Evolutionary conservation across 2,329 filamentous ascomycete species (phyloP).

Genomic region (Apiospora sp.): DNA sequence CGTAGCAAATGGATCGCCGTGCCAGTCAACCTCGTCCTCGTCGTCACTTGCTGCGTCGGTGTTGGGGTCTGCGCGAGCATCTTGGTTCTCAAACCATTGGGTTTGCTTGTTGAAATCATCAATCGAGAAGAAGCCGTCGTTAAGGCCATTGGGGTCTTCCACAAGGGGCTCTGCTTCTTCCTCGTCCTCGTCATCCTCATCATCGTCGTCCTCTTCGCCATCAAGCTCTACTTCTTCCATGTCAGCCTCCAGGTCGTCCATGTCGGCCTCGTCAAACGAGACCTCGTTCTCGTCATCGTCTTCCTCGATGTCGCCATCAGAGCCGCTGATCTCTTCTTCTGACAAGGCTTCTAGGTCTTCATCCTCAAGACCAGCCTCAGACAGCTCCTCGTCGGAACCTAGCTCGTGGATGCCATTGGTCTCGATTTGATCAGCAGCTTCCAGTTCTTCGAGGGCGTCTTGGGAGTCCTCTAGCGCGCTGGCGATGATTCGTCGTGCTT

Average conservation of each 20-base stretch:
- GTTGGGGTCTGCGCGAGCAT: conserved; percentile 77
- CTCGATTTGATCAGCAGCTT: conserved; percentile 61
- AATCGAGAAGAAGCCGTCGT: conserved; percentile 98
- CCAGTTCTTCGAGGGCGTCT: conserved; percentile 56
- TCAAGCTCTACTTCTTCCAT: conserved; percentile 39
- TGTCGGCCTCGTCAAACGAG: conserved; percentile 40
- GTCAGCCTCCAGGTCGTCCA: conserved; percentile 42
- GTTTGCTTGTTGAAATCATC: conserved; percentile 97
- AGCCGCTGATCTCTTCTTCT: conserved; percentile 41
- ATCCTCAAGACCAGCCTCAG: conserved; percentile 40
- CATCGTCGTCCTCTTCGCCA: conserved; percentile 48
- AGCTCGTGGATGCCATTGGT: conserved; percentile 50
- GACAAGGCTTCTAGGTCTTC: conserved; percentile 46
- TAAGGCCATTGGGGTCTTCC: conserved; percentile 83
- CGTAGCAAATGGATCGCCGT: conserved; percentile 73
- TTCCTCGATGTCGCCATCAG: conserved; percentile 46
- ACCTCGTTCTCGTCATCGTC: conserved; percentile 45
- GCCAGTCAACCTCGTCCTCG: conserved; percentile 90
- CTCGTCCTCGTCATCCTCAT: conserved; percentile 58
- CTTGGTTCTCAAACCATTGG: conserved; percentile 87
- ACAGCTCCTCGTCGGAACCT: conserved; percentile 35
- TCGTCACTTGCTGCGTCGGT: conserved; percentile 81
- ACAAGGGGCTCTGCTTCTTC: conserved; percentile 64
- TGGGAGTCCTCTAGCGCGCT: conserved; percentile 60
- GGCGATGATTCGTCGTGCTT: conserved; percentile 82